Base-by-base conservation (phyloP, 1,284 basidiomycete species). In the Cryptococcus jaspeensis region DNA sequence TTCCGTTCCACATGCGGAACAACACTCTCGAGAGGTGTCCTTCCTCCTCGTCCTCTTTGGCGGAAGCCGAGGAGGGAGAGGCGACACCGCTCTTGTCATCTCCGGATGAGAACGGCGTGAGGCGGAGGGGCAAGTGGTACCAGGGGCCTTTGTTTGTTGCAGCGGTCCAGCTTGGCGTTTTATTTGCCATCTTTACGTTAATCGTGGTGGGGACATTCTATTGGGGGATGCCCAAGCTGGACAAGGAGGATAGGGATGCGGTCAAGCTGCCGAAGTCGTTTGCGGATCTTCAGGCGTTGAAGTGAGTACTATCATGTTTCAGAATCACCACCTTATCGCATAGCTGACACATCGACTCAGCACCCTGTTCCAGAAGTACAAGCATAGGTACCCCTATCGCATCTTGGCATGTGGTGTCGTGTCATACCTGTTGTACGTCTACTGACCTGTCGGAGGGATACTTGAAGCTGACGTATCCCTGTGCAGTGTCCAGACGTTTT, bases 401-500 rank as follows among this genome's bases (percentile, higher is more conserved):
- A 87, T 92, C 61, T 78, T 92, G 56, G 75, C 92, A 43, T 92
- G 89, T 76, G 92, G 90, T 77, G 83, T 90, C 57, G 84, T 83
- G 57, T 89, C 92, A 1, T 97, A 96, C 77, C 83, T 98, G 63
- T 99, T 97, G 92, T 94, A 67, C 63, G 80, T 74, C n/a, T 32
- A 16, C 20, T n/a, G 20, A 9, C 56, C 84, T 81, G 13, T n/a
- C 7, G 32, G 48, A 3, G 9, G 2, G 13, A 8, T 25, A 16
- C 28, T 32, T 18, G 11, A 35, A 49, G 46, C 61, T 56, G 58
- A 15, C 40, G 8, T 53, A 16, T 20, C 20, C 12, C 28, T 47
- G 22, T 6, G 16, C 72, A 93, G 92, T 77, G 83, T 98, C 4
- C 95, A 99, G 81, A 91, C 93, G 0, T 99, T 98, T 78, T 93